Conservation (phyloP, 257 asterid genomes). For the Pogostemon cablin region DNA sequence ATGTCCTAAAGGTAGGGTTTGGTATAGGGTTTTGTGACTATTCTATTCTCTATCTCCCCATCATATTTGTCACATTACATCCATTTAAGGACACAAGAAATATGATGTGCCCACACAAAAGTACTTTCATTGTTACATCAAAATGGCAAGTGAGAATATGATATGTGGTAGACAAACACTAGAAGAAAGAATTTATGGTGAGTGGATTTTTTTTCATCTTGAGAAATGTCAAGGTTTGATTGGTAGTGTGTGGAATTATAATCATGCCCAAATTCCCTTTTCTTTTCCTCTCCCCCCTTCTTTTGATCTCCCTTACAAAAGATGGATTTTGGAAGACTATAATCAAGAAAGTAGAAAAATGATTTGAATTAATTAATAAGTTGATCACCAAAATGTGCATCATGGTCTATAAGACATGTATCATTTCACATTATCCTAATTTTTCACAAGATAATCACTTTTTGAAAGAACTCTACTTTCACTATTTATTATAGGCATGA, state of each 20-base stretch:
- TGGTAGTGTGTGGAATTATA: constrained; percentile 29
- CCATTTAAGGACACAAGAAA: constrained; percentile 36
- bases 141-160: constrained; percentile 43
- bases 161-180: constrained; percentile 47
- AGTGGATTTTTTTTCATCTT: constrained; percentile 30
- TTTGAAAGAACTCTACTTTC: too few relatives aligned
- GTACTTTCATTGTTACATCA: constrained; percentile 39
- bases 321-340: too few relatives aligned
- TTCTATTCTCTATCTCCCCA: constrained; percentile 31
- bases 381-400: too few relatives aligned
- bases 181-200: constrained; percentile 31
- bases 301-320: background rate
- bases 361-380: too few relatives aligned
- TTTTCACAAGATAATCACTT: too few relatives aligned
- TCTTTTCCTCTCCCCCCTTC: background rate
- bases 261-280: constrained; percentile 17
- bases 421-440: too few relatives aligned
- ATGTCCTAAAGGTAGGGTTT: constrained; percentile 45
- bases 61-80: constrained; percentile 33
- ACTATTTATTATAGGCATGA: too few relatives aligned
- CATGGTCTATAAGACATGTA: too few relatives aligned
- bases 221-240: constrained; percentile 48
- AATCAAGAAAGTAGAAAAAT: too few relatives aligned
- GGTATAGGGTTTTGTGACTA: constrained; percentile 39
- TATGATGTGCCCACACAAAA: constrained; percentile 32